Base-by-base conservation (phyloP, 2,329 filamentous ascomycete genomes). In the Aspergillus fijiensis region DNA sequence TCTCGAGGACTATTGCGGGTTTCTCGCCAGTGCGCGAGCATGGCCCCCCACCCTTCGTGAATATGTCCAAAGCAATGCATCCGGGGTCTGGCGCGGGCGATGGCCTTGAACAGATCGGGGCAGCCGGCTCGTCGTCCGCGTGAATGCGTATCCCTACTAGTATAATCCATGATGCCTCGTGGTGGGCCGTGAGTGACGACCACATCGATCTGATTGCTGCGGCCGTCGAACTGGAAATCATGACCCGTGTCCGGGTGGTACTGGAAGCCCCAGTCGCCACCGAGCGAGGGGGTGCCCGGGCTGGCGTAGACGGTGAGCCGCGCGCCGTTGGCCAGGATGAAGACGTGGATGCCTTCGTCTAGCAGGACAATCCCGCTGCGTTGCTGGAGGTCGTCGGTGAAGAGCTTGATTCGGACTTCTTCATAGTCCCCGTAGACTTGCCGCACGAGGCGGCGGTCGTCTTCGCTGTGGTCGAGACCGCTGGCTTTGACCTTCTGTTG, bases 171-270 rank as follows among this genome's bases (percentile, higher is more conserved):
- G 1, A 87, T 71, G 2, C 82, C 82, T 7, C 65, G 72, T 0
- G 84, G 83, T 2, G 84, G 84, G 0, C 84, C 83, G 58, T 87
- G 84, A 0, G 84, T 86, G 21, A 86, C 78, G 29, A 76, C 80
- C 0, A 86, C 58, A 63, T 87, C 81, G 0, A 77, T 71, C 25
- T 16, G 25, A 21, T 0, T 64, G 71, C 0, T 9, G 27, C 27
- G 7, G 27, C 27, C 6, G 14, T 57, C 49, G 21, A 77, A 72
- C 1, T 58, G 55, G 60, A 76, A 79, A 2, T 68, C 55, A 65
- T 84, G 83, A 0, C 71, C 70, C 2, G 72, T 58, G 0, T 70
- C 48, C 5, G 67, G 70, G 4, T 60, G 56, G 65, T 84, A 86
- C 59, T 84, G 81, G 58, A 84, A 86, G 0, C 77, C 83, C 80